Evolutionary conservation across 371 early-diverging fungal genomes (phyloP), one percentile per base, ranked within the genome.

Genomic region (Rhizomucor miehei): DNA sequence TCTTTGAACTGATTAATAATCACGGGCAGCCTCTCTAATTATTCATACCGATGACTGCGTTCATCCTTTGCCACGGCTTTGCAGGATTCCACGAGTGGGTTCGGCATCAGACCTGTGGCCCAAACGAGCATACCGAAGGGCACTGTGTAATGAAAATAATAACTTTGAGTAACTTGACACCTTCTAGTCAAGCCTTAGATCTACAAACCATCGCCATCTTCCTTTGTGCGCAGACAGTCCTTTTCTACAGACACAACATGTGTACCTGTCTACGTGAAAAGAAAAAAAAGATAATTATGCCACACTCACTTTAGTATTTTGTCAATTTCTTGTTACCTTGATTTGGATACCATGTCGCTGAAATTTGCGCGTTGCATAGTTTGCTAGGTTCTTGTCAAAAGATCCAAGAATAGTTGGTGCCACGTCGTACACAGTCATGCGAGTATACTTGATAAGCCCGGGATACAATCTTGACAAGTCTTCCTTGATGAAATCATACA

Each of bases 401-500:
- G 71, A 80, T 43, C 83, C 80, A 13, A 92, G 73, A 44, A 92
- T 87, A 17, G 77, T 75, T 4, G 79, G 79, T 5, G 87, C 88
- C 17, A 90, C 86, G 60, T 89, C 89, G 56, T 83, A 89, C 23
- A 92, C 73, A 3, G 84, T 83, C 75, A 88, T 71, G 3, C 77
- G 76, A 10, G 86, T 84, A 45, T 82, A 74, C 57, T 67, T 68
- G 69, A 81, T 77, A 40, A 90, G 59, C 16, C 62, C 35, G 1
- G 90, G 88, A 61, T 87, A 87, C 14, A 83, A 49, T n/a, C 80
- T 69, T 21, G 77, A 64, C 45, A 90, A 65, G 56, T 93, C 90
- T 57, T 92, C 90, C 3, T 77, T 69, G 57, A 91, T 70, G 52
- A 91, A 86, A 59, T 93, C 93, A 63, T 87, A 75, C 54, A 92